Conservation (phyloP, 192 early-diverging fungal genomes). For the Coemansia sp. region DNA sequence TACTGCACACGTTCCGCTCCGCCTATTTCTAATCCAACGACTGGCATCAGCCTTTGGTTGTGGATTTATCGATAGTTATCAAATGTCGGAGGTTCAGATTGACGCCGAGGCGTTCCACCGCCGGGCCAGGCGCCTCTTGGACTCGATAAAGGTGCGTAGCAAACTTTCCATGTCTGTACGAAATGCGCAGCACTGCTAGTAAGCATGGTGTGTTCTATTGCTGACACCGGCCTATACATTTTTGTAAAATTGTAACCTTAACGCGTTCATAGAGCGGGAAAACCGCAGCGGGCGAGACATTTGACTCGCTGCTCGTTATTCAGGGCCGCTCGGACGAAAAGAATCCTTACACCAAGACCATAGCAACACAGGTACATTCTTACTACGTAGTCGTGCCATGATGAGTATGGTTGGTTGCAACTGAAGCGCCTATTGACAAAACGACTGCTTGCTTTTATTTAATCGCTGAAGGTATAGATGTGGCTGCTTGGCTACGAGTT, state of each 20-base stretch:
- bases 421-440: not conserved
- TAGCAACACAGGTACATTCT: slow-evolving; percentile 56
- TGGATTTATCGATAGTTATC: too few relatives aligned
- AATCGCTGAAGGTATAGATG: slow-evolving; percentile 51
- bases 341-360: slow-evolving; percentile 45
- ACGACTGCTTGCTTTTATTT: not conserved
- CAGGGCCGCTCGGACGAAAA: slow-evolving; percentile 32
- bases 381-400: not conserved
- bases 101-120: slow-evolving; percentile 40
- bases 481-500: slow-evolving; percentile 95
- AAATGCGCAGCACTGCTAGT: too few relatives aligned
- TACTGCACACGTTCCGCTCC: too few relatives aligned
- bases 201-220: too few relatives aligned
- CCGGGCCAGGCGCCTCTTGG: slow-evolving; percentile 34
- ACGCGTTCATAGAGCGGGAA: slow-evolving; percentile 1
- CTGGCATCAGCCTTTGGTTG: too few relatives aligned
- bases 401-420: not conserved
- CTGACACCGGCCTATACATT: too few relatives aligned
- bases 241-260: not conserved
- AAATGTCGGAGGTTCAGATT: slow-evolving; percentile 45
- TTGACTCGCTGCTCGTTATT: slow-evolving; percentile 35
- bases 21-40: too few relatives aligned
- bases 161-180: too few relatives aligned
- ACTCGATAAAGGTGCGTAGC: slow-evolving; percentile 35
- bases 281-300: not conserved